Percentiles rank a stretch among this genome's conserved stretches.
Evolutionary conservation across 2,329 filamentous ascomycete species (phyloP).

Genomic region (Ceratocystis alfenasii): DNA sequence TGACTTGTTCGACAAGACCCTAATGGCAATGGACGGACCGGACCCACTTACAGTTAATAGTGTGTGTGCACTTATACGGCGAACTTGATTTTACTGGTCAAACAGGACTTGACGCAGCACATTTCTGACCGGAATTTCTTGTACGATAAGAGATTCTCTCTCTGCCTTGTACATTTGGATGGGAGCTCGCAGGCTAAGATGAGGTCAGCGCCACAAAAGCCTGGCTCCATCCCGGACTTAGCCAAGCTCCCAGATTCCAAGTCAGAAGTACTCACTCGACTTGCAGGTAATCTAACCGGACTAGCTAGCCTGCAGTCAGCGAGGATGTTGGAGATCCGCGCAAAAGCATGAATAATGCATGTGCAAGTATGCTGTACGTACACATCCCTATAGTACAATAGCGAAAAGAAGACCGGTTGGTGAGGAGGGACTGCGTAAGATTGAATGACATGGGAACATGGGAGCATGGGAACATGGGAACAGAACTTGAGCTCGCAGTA

Average conservation of each 20-base stretch:
- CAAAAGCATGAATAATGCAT: background rate
- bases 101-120: too few relatives aligned
- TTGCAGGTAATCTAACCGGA: background rate
- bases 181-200: background rate
- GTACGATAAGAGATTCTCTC: background rate
- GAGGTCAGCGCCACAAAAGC: slow-evolving; percentile 3
- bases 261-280: background rate
- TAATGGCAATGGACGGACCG: background rate
- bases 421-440: background rate
- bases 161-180: background rate
- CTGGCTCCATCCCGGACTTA: background rate
- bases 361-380: background rate
- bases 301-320: background rate
- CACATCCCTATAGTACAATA: background rate
- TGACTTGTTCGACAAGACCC: background rate
- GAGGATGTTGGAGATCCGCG: background rate
- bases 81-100: background rate
- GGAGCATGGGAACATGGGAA: background rate
- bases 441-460: background rate
- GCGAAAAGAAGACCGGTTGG: background rate
- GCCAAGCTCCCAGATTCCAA: background rate
- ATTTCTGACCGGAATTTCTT: background rate
- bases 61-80: background rate
- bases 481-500: background rate
- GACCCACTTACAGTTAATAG: background rate